Base-by-base conservation (phyloP, 1,284 basidiomycete genomes). In the Peniophora sp. region DNA sequence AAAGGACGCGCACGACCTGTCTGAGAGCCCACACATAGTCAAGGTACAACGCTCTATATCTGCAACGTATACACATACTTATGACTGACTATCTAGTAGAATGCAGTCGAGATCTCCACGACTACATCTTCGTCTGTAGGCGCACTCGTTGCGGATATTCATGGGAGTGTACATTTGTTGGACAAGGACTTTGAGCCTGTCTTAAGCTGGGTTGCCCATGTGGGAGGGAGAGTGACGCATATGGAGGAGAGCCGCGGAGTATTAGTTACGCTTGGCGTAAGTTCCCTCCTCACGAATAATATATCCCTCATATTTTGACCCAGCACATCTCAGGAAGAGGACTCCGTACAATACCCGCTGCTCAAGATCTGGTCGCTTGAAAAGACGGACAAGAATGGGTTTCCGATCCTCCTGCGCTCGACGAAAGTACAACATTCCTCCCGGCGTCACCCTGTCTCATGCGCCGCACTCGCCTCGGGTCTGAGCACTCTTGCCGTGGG, bases 321-420 rank as follows among this genome's bases (percentile, higher is more conserved):
- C n/a, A n/a, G 15, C 5, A 41, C 5, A 17, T 41, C 37, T 8
- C 58, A 91, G 88, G 92, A 95, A 68, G 92, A 95, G 65, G 83
- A 86, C 50, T 66, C 74, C 1, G 74, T 82, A 12, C 73, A 82
- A n/a, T 78, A 83, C 45, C 89, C 91, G 0, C 66, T 94, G 17
- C 71, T 97, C 51, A 95, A 93, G 66, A 83, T 97, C 43, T 97
- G 93, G 92, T 89, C 94, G 64, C 66, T 97, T 20, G 75, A 80
- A 36, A 79, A 80, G 52, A 77, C 72, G n/a, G 87, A 92, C 63
- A 88, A 84, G 70, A 84, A 81, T 0, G 75, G 75, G 35, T 68
- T 75, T 1, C 90, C 93, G 5, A 65, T 75, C 37, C 72, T 95
- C 36, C 69, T 95, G 27, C 81, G 90, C 27, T 90, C 85, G 14